Evolutionary conservation across 2,329 filamentous ascomycete species (phyloP).

Genomic region (Ceratocystis colombiana): DNA sequence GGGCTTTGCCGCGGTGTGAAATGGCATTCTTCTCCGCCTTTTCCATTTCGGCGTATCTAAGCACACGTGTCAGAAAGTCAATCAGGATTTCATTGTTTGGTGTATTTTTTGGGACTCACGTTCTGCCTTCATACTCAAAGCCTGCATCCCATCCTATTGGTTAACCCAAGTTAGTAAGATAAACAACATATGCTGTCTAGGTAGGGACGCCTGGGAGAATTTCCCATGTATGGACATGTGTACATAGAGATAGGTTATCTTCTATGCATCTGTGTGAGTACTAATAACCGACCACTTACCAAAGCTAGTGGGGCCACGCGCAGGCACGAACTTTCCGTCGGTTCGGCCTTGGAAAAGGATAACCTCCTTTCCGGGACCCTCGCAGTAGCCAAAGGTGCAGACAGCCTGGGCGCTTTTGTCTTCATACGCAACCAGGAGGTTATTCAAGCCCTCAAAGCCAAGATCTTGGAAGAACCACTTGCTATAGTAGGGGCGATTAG

Average conservation of each 20-base stretch:
- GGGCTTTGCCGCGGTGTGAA: constrained; percentile 79
- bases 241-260: background rate
- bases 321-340: constrained; percentile 70
- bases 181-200: no score
- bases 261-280: background rate
- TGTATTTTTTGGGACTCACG: constrained; percentile 38
- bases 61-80: background rate
- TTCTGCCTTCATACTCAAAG: constrained; percentile 87
- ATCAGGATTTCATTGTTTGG: background rate
- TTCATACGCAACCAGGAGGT: constrained; percentile 74
- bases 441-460: constrained; percentile 78
- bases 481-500: constrained; percentile 38
- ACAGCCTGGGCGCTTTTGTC: constrained; percentile 90
- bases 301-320: constrained; percentile 70
- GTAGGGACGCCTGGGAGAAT: no score
- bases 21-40: constrained; percentile 79
- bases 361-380: constrained; percentile 72
- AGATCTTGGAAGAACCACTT: constrained; percentile 88
- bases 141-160: constrained; percentile 84
- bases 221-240: no score
- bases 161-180: constrained; percentile 4
- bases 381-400: constrained; percentile 88
- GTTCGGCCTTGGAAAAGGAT: constrained; percentile 88
- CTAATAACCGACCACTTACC: constrained; percentile 44
- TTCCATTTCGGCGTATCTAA: constrained; percentile 85